phyloP scores from a whole-genome alignment of 2,329 filamentous ascomycete species.

The Clonostachys rosea region DNA sequence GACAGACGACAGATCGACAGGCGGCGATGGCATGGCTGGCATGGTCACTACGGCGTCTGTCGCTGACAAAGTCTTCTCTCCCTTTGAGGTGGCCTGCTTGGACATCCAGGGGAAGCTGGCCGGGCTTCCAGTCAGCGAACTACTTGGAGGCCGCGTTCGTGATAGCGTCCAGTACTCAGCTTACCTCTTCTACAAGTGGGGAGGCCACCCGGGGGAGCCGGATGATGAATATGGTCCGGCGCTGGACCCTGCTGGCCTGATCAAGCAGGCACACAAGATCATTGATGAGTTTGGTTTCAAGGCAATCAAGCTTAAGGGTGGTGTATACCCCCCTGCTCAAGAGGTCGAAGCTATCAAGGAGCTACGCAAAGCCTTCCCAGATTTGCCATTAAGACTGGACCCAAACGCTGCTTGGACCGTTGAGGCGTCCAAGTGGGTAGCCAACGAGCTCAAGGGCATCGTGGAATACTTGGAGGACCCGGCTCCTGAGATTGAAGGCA shows the following conservation, averaged over 20 bases:
- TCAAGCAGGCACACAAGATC: slow-evolving; percentile 26
- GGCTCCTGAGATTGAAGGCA: slow-evolving; percentile 30
- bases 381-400: slow-evolving; percentile 25
- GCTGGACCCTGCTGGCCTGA: slow-evolving; percentile 23
- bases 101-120: slow-evolving; percentile 33
- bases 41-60: slow-evolving; percentile 35
- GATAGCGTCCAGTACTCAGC: slow-evolving; percentile 34
- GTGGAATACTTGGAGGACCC: slow-evolving; percentile 34
- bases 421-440: slow-evolving; percentile 30
- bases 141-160: slow-evolving; percentile 31
- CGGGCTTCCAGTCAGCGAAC: slow-evolving; percentile 28
- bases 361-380: slow-evolving; percentile 26
- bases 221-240: slow-evolving; percentile 33
- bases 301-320: slow-evolving; percentile 35
- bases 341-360: slow-evolving; percentile 32
- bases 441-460: slow-evolving; percentile 26
- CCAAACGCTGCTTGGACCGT: slow-evolving; percentile 32
- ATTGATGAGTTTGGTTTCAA: slow-evolving; percentile 36
- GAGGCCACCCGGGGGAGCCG: slow-evolving; percentile 26
- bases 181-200: slow-evolving; percentile 38
- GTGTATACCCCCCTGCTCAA: slow-evolving; percentile 29
- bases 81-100: slow-evolving; percentile 34
- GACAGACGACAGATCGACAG: slow-evolving; percentile 42
- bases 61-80: slow-evolving; percentile 33
- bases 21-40: slow-evolving; percentile 55